Conservation (phyloP, 2,329 filamentous ascomycete genomes). For the Reticulascus tulasneorum region DNA sequence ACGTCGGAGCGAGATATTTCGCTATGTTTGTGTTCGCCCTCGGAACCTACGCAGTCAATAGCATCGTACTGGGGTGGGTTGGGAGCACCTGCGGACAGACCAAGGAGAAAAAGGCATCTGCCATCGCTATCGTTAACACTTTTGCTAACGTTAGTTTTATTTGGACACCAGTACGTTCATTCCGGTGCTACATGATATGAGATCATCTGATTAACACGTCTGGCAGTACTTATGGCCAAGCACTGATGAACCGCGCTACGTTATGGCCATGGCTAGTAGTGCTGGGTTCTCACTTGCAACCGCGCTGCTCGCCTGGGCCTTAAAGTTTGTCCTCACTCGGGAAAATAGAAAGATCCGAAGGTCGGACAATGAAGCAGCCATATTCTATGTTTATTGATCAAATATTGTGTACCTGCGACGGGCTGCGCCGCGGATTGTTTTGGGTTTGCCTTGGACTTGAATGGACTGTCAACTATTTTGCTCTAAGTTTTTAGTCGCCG, state of each 20-base stretch:
- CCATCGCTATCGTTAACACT: slow-evolving; percentile 26
- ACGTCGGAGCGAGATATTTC: slow-evolving; percentile 21
- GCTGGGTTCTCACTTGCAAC: slow-evolving; percentile 16
- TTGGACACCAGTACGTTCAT: slow-evolving; percentile 12
- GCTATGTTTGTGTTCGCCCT: slow-evolving; percentile 25
- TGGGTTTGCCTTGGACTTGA: too few relatives aligned
- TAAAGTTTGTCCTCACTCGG: slow-evolving; percentile 14
- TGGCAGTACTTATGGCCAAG: slow-evolving; percentile 32
- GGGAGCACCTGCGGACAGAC: slow-evolving; percentile 31
- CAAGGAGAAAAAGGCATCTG: slow-evolving; percentile 33
- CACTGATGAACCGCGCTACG: slow-evolving; percentile 19
- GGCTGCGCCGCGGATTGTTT: too few relatives aligned
- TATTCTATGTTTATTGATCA: slow-evolving; percentile 18
- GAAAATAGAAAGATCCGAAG: slow-evolving; percentile 19
- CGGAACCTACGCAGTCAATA: slow-evolving; percentile 28
- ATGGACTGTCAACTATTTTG: too few relatives aligned
- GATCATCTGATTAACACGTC: not conserved
- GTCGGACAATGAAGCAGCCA: slow-evolving; percentile 14
- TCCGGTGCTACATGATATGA: slow-evolving; percentile 5
- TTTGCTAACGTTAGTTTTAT: slow-evolving; percentile 15
- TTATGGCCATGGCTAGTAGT: slow-evolving; percentile 22
- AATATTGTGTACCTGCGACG: too few relatives aligned
- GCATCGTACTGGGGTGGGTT: slow-evolving; percentile 33
- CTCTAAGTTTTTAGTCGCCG: not conserved
- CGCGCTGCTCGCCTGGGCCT: slow-evolving; percentile 13